Evolutionary conservation across 2,329 filamentous ascomycete genomes (phyloP).

Genomic region (Curvularia eragrostidis): DNA sequence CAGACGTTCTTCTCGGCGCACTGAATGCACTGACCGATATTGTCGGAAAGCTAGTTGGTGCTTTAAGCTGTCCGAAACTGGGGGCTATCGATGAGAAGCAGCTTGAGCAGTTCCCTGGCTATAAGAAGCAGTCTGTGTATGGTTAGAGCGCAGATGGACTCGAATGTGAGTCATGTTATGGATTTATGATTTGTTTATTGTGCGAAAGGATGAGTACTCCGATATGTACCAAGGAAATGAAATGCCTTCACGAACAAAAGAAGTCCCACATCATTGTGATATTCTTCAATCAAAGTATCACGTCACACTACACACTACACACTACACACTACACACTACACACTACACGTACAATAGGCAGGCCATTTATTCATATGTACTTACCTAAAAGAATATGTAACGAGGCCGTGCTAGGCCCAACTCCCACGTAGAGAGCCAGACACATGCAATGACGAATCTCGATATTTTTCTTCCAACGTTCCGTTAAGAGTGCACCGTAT

Average conservation of each 20-base stretch:
- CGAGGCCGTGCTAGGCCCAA: neutral
- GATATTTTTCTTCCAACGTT: constrained; percentile 54
- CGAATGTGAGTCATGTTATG: neutral
- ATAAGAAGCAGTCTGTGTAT: constrained; percentile 26
- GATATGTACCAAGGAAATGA: neutral
- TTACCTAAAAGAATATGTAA: neutral
- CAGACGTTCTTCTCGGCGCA: constrained; percentile 27
- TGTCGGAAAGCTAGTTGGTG: constrained; percentile 23
- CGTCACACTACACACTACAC: neutral
- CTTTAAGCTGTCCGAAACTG: constrained; percentile 27
- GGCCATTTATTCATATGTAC: neutral
- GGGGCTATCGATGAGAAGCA: constrained; percentile 20
- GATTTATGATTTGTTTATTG: neutral
- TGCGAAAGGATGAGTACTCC: neutral
- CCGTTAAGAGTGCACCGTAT: constrained; percentile 53
- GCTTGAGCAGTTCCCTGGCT: constrained; percentile 31
- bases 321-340: neutral
- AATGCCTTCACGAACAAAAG: neutral
- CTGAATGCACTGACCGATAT: constrained; percentile 23
- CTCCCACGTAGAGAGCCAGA: neutral
- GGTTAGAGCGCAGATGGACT: constrained; percentile 10
- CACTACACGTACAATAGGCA: neutral
- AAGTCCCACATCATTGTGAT: neutral
- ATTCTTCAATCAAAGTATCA: neutral
- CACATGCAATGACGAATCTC: constrained; percentile 5